Conservation (phyloP, 2,329 filamentous ascomycete genomes). For the Bipolaris cookei region DNA sequence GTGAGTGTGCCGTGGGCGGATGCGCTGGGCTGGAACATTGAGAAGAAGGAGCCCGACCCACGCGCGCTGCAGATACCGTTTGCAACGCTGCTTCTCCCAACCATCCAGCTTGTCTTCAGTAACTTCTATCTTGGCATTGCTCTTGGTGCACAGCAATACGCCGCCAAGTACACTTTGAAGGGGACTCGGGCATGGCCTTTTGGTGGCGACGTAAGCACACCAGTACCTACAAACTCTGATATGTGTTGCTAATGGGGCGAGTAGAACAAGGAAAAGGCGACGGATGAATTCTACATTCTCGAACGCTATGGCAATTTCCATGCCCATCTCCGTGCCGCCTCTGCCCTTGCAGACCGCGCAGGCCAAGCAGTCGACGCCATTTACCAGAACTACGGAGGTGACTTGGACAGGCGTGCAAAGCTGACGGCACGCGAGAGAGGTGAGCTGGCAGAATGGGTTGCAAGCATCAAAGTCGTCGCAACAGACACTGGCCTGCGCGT, state of each 20-base stretch:
- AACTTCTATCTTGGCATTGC: conserved; percentile 72
- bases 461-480: conserved; percentile 66
- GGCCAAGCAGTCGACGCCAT: conserved; percentile 58
- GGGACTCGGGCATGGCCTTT: conserved; percentile 69
- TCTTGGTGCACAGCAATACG: conserved; percentile 62
- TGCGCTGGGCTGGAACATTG: conserved; percentile 65
- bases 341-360: conserved; percentile 64
- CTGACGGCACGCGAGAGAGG: conserved; percentile 62
- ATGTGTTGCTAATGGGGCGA: conserved; percentile 2
- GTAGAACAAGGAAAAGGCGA: conserved; percentile 61
- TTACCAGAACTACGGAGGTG: conserved; percentile 52
- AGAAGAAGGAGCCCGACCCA: conserved; percentile 59
- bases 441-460: conserved; percentile 67
- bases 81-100: conserved; percentile 64
- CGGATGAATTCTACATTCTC: conserved; percentile 70
- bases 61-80: conserved; percentile 61
- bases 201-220: conserved; percentile 58
- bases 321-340: conserved; percentile 66
- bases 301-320: conserved; percentile 69
- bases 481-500: conserved; percentile 66
- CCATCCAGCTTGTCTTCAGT: conserved; percentile 69
- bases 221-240: neutral
- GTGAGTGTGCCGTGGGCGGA: conserved; percentile 65
- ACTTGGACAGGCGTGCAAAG: conserved; percentile 46
- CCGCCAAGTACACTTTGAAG: conserved; percentile 62